Evolutionary conservation across 805 yeast genomes (phyloP).

Genomic region (Starmerella geochares): DNA sequence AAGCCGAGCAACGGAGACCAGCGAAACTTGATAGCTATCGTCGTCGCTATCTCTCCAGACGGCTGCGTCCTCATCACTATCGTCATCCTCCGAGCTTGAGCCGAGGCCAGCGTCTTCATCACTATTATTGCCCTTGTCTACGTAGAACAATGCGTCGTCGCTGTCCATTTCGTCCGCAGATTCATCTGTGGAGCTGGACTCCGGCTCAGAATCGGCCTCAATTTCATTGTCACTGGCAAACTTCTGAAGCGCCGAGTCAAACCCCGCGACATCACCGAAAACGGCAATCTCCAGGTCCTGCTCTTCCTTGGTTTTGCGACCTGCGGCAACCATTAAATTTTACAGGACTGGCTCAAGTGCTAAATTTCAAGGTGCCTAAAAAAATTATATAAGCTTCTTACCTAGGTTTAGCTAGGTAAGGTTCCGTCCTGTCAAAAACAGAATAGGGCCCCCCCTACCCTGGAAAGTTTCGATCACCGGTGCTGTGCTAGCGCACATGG

Average conservation of each 20-base stretch:
- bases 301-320: slow-evolving; percentile 69
- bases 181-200: slow-evolving; percentile 30
- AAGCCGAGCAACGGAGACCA: slow-evolving; percentile 48
- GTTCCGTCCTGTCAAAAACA: too few relatives aligned
- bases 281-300: slow-evolving; percentile 66
- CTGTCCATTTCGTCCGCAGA: slow-evolving; percentile 34
- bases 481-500: slow-evolving; percentile 1
- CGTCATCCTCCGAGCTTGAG: slow-evolving; percentile 27
- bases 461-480: slow-evolving; percentile 11
- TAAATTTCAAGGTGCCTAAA: neutral
- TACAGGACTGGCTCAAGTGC: neutral
- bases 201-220: slow-evolving; percentile 28
- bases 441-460: too few relatives aligned
- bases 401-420: neutral
- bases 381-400: slow-evolving; percentile 16
- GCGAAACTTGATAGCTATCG: slow-evolving; percentile 55
- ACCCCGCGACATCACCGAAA: slow-evolving; percentile 77
- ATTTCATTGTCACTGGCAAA: slow-evolving; percentile 47
- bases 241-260: slow-evolving; percentile 52
- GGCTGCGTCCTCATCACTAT: slow-evolving; percentile 28
- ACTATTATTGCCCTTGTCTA: slow-evolving; percentile 38
- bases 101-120: slow-evolving; percentile 33
- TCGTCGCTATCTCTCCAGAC: slow-evolving; percentile 87
- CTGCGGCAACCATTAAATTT: slow-evolving; percentile 3
- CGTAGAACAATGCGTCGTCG: slow-evolving; percentile 42